Evolutionary conservation across 768 basidiomycete species (phyloP), one percentile per base, ranked within the genome.

Genomic region (Psilocybe cubensis): DNA sequence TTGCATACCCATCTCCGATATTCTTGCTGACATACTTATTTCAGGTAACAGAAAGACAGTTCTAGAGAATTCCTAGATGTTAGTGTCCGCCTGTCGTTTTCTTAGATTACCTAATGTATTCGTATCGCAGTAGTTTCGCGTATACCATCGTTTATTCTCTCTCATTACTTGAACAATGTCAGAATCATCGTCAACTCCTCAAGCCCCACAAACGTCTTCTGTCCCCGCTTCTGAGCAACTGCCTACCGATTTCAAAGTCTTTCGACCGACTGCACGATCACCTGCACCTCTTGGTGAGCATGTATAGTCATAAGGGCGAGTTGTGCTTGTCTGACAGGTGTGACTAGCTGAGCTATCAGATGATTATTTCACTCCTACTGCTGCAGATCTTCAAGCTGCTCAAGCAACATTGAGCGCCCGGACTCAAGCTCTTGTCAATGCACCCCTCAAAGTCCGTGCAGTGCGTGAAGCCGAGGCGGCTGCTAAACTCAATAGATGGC

Each of bases 331-430:
- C n/a, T 50, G 58, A 48, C 47, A 42, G 24, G 42, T 31, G 40
- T 55, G 24, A 50, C 27, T 70, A 82, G 79, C 73, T 51, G 76
- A 81, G 17, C 70, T 92, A 11, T 84, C 91, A 2, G 91, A 93
- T 62, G 82, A 84, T 2, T 91, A 88, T 68, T 92, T 92, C 66
- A 81, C 78, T 5, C 89, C 88, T 2, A 91, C 87, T 10, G 63
- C 83, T 14, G 79, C 86, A 5, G 92, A 94, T 66, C 73, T 94
- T 57, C 84, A 82, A 65, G 81, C 80, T 2, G 85, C 87, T 3
- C 92, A 92, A 69, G 75, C 79, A 2, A 79, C 82, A 18, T 75
- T 93, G 42, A 70, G 78, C 8, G 84, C 87, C 4, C 82, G 88
- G 1, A 83, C 84, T 2, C 80, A 84, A 31, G 77, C 86, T 1